Conservation (phyloP, 352 stramenopile species). For the Phytophthora lateralis region DNA sequence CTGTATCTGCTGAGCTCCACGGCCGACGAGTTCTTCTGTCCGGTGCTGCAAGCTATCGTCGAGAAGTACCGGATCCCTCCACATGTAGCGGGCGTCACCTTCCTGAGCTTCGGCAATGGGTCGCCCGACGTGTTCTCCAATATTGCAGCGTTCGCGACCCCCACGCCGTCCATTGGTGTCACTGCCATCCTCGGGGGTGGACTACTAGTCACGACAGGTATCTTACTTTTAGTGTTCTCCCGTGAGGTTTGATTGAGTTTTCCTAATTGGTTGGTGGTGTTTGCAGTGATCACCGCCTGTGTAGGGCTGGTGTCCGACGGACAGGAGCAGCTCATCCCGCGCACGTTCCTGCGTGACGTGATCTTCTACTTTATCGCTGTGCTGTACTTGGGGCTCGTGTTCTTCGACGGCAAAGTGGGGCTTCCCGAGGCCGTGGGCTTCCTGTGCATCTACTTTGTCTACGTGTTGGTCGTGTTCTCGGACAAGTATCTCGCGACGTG, state of each 20-base stretch:
- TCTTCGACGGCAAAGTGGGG: constrained; percentile 72
- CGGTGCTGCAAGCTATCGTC: constrained; percentile 74
- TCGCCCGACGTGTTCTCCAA: constrained; percentile 85
- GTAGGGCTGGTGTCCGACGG: constrained; percentile 70
- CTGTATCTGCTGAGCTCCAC: constrained; percentile 84
- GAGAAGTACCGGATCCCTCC: constrained; percentile 79
- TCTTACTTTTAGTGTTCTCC: background rate
- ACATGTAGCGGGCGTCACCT: constrained; percentile 76
- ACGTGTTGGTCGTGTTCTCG: constrained; percentile 64
- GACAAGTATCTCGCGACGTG: constrained; percentile 49
- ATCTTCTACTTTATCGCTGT: constrained; percentile 75
- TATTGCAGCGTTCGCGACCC: constrained; percentile 68
- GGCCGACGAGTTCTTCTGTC: constrained; percentile 84
- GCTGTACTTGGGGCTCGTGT: constrained; percentile 73
- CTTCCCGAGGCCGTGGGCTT: constrained; percentile 71
- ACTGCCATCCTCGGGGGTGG: constrained; percentile 73
- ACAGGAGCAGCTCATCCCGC: constrained; percentile 77
- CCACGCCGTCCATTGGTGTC: constrained; percentile 72
- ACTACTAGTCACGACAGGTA: constrained; percentile 75
- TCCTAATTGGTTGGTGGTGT: background rate
- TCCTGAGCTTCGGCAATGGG: constrained; percentile 83
- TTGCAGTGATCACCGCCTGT: constrained; percentile 66
- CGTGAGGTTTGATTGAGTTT: background rate
- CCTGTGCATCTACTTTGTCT: constrained; percentile 70
- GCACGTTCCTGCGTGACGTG: constrained; percentile 78